A percentile compares a stretch with the other conserved stretches of the same genome.
phyloP scores from a whole-genome alignment of 805 yeast species.

The Yueomyces sinensis region DNA sequence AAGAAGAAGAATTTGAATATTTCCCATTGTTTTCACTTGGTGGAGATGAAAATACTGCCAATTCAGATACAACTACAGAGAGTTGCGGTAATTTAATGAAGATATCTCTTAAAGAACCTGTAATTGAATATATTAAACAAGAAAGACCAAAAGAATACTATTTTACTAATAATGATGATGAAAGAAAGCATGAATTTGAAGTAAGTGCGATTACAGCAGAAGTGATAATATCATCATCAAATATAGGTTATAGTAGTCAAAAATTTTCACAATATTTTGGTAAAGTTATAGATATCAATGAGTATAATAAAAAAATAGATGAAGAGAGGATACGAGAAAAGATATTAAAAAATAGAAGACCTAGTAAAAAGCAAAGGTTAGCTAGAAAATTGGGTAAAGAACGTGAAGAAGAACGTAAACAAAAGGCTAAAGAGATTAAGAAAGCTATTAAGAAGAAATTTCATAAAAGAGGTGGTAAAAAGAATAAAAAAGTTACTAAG shows the following conservation, averaged over 20 bases:
- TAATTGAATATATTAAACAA: slow-evolving; percentile 6
- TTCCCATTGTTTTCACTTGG: slow-evolving; percentile 20
- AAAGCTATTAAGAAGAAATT: slow-evolving; percentile 21
- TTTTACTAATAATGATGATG: slow-evolving; percentile 7
- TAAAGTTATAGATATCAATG: slow-evolving; percentile 6
- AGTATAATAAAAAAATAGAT: slow-evolving; percentile 11
- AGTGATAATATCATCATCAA: neutral
- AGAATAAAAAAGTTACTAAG: slow-evolving; percentile 21
- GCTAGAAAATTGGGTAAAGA: slow-evolving; percentile 15
- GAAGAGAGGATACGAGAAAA: slow-evolving; percentile 3
- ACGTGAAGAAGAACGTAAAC: slow-evolving; percentile 14
- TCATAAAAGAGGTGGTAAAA: slow-evolving; percentile 26
- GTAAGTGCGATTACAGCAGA: slow-evolving; percentile 11
- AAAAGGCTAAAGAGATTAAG: slow-evolving; percentile 11
- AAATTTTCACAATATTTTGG: slow-evolving; percentile 5
- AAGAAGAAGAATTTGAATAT: slow-evolving; percentile 16
- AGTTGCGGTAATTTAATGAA: slow-evolving; percentile 11
- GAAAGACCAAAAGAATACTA: slow-evolving; percentile 17
- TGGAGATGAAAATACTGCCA: neutral
- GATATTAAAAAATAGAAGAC: slow-evolving; percentile 13
- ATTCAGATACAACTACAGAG: slow-evolving; percentile 2
- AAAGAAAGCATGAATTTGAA: slow-evolving; percentile 6
- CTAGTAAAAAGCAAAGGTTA: slow-evolving; percentile 22
- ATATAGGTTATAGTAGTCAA: slow-evolving; percentile 1
- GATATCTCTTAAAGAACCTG: slow-evolving; percentile 15